Evolutionary conservation across 768 basidiomycete species (phyloP).

Genomic region (Macrolepiota fuliginosa): DNA sequence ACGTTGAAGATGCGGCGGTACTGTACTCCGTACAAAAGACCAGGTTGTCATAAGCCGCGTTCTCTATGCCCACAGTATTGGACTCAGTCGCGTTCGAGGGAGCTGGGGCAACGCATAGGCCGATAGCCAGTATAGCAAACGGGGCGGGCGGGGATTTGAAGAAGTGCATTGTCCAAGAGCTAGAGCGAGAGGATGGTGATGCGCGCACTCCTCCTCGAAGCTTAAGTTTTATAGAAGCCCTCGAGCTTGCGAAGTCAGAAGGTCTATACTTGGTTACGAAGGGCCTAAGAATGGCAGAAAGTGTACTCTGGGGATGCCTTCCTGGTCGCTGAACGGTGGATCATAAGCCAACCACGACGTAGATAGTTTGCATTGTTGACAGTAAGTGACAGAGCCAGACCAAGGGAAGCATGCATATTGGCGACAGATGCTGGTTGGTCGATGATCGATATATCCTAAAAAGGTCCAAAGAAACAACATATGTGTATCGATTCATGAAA

Average conservation of each 20-base stretch:
- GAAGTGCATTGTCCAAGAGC: background rate
- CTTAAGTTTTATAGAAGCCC: background rate
- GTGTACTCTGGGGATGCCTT: too few relatives aligned
- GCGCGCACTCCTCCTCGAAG: background rate
- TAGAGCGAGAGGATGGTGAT: background rate
- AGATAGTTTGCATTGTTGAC: too few relatives aligned
- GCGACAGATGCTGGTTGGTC: too few relatives aligned
- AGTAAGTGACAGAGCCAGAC: too few relatives aligned
- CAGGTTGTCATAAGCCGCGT: slow-evolving; percentile 37
- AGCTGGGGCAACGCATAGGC: slow-evolving; percentile 7
- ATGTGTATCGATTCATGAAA: background rate
- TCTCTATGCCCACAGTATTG: slow-evolving; percentile 30
- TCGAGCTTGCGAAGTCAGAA: too few relatives aligned
- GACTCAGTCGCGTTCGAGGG: slow-evolving; percentile 20
- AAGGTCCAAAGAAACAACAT: too few relatives aligned
- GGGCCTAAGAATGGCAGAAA: too few relatives aligned
- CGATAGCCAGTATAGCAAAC: background rate
- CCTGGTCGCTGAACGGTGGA: too few relatives aligned
- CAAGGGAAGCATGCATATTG: too few relatives aligned
- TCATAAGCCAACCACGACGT: too few relatives aligned
- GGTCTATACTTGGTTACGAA: too few relatives aligned
- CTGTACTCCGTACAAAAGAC: slow-evolving; percentile 29
- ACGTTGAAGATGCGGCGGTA: slow-evolving; percentile 18
- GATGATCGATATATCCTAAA: too few relatives aligned
- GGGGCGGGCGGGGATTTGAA: background rate